phyloP scores from a whole-genome alignment of 2,329 filamentous ascomycete genomes.

The Penicillium verrucosum region DNA sequence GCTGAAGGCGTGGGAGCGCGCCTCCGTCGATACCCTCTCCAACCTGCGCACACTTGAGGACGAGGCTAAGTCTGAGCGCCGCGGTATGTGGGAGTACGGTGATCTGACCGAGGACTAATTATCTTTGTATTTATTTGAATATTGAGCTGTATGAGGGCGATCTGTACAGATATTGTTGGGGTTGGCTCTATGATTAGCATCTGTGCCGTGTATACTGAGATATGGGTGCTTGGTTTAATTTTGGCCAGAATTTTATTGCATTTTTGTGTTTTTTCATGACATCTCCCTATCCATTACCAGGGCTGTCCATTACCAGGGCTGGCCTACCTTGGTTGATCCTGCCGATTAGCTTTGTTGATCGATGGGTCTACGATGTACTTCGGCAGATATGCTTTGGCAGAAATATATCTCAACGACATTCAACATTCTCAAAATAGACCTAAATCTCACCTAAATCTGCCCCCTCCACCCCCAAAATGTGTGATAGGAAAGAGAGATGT shows the following conservation, averaged over 20 bases:
- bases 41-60: conserved; percentile 70
- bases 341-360: conserved; percentile 2
- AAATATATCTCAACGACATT: neutral
- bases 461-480: too few species aligned
- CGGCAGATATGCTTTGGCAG: neutral
- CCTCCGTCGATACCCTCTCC: conserved; percentile 67
- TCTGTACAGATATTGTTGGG: conserved; percentile 20
- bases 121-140: conserved; percentile 6
- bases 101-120: conserved; percentile 83
- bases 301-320: neutral
- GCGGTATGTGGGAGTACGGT: conserved; percentile 98
- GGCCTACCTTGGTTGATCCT: neutral
- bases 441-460: neutral
- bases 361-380: neutral
- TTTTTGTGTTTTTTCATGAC: neutral
- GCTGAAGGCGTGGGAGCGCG: conserved; percentile 85
- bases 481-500: neutral
- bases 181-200: conserved; percentile 7
- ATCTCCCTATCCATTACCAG: neutral
- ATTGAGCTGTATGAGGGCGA: conserved; percentile 7
- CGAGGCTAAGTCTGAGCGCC: conserved; percentile 73
- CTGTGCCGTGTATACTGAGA: neutral
- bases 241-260: conserved; percentile 1
- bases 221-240: neutral
- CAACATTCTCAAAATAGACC: neutral